Evolutionary conservation across 148 eudicot genomes (phyloP).

Genomic region (Diospyros kaki): DNA sequence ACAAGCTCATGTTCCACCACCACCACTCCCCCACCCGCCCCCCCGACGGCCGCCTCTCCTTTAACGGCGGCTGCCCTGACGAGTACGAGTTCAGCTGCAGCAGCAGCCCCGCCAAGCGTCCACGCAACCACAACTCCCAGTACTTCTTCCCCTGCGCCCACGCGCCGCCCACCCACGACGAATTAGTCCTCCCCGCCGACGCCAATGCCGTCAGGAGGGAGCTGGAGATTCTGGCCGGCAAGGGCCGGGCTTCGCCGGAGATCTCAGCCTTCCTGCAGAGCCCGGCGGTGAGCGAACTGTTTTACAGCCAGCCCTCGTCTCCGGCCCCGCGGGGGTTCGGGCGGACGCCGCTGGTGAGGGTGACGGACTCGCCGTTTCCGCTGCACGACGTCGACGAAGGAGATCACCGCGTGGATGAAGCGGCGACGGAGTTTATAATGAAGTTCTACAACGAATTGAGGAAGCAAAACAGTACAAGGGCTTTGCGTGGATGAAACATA

Average conservation of each 20-base stretch:
- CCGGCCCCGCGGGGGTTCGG: conserved; percentile 54
- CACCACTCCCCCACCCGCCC: conserved; percentile 11
- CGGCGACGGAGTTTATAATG: conserved; percentile 63
- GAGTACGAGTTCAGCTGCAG: conserved; percentile 84
- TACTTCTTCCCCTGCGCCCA: conserved; percentile 8
- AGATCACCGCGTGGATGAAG: conserved; percentile 48
- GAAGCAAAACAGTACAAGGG: conserved; percentile 21
- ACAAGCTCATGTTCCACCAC: conserved; percentile 37
- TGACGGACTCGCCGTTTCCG: conserved; percentile 74
- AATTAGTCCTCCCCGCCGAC: conserved; percentile 11
- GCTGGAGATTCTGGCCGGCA: conserved; percentile 36
- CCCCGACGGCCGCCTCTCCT: not conserved
- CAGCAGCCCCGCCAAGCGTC: conserved; percentile 42
- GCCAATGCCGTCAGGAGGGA: conserved; percentile 27
- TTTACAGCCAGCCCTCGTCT: conserved; percentile 22
- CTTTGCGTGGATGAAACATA: not conserved
- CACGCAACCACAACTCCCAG: conserved; percentile 3
- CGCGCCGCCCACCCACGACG: conserved; percentile 17
- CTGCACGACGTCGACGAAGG: conserved; percentile 25
- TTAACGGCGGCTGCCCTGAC: not conserved
- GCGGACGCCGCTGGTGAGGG: conserved; percentile 50
- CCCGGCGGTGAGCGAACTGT: conserved; percentile 48
- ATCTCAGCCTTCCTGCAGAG: conserved; percentile 33
- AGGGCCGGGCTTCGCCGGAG: not conserved
- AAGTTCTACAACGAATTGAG: conserved; percentile 54